Base-by-base conservation (phyloP, 345 rosid species). In the Linum lewisii region DNA sequence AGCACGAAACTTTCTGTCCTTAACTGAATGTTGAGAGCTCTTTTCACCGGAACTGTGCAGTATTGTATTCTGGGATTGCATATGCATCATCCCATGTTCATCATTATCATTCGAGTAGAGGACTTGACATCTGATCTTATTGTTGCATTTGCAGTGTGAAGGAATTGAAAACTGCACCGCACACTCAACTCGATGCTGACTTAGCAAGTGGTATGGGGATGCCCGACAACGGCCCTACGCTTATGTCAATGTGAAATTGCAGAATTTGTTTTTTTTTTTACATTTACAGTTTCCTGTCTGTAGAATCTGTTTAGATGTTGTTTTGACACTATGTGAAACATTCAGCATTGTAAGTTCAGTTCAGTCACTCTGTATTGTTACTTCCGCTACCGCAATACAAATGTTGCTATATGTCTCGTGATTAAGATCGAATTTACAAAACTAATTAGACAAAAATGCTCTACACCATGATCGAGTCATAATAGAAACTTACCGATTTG, bases 181-280 rank as follows among this genome's bases (percentile, higher is more conserved):
- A 92, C 64, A 74, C 93, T 10, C 97, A 92, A 69, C 90, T 92
- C 4, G 95, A 92, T 72, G 97, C 98, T 7, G 97, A 89, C 16
- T 79, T 87, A 65, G 97, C 99, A 8, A 89, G 73, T 60, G 99
- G 97, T 72, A 89, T 83, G 99, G 99, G 97, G 24, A 82, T 77
- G 86, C 99, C 99, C 0, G 95, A 93, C 63, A 86, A 86, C 78
- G 98, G 98, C 20, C 84, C 85, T 14, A 83, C 79, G 74, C 81
- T 92, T 60, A 83, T 83, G 88, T 58, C 83, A 0, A 44, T 66
- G 50, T 85, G 77, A 82, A 58, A 66, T 21, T 29, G 24, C 4
- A 64, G 10, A 65, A 51, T 68, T 58, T n/a, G n/a, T n/a, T 47
- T 11, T 25, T 58, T 34, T 32, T 4, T n/a, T 19, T 6, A 5